Percentiles rank a stretch among this genome's conserved stretches.
Evolutionary conservation across 306 rosid species (phyloP).

Genomic region (Sesbania bispinosa): DNA sequence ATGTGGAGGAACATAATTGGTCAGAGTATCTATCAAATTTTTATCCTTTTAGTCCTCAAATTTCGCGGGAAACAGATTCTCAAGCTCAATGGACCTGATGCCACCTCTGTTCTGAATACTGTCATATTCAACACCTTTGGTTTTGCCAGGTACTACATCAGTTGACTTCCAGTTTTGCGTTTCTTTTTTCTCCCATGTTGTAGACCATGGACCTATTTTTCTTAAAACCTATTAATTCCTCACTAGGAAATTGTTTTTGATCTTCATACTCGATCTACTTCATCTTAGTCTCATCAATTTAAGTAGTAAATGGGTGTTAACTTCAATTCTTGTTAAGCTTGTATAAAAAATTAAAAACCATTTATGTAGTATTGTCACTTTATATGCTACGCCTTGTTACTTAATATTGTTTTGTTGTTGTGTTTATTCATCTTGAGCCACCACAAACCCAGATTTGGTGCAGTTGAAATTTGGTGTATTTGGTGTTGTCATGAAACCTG

Average conservation of each 20-base stretch:
- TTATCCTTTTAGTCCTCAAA: constrained; percentile 59
- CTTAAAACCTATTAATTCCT: not conserved
- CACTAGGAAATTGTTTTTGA: not conserved
- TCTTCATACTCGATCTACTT: not conserved
- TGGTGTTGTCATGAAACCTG: too few species aligned
- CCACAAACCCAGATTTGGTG: too few species aligned
- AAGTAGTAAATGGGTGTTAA: not conserved
- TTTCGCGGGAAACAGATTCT: constrained; percentile 53
- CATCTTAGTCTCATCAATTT: not conserved
- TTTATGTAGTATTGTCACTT: not conserved
- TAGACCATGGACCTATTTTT: not conserved
- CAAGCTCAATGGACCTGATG: constrained; percentile 47
- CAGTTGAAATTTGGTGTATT: too few species aligned
- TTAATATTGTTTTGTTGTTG: too few species aligned
- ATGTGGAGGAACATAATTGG: constrained; percentile 94
- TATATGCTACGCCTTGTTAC: not conserved
- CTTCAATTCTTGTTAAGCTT: not conserved
- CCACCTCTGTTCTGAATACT: constrained; percentile 48
- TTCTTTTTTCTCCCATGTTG: not conserved
- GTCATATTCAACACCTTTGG: constrained; percentile 80
- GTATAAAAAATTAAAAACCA: too few species aligned
- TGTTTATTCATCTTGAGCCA: not conserved
- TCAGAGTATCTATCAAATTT: constrained; percentile 74
- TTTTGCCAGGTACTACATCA: constrained; percentile 75
- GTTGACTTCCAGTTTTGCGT: not conserved